Evolutionary conservation across 495 filamentous ascomycete species (phyloP), one percentile per base, ranked within the genome.

Genomic region (Saxophila tyrrhenica): DNA sequence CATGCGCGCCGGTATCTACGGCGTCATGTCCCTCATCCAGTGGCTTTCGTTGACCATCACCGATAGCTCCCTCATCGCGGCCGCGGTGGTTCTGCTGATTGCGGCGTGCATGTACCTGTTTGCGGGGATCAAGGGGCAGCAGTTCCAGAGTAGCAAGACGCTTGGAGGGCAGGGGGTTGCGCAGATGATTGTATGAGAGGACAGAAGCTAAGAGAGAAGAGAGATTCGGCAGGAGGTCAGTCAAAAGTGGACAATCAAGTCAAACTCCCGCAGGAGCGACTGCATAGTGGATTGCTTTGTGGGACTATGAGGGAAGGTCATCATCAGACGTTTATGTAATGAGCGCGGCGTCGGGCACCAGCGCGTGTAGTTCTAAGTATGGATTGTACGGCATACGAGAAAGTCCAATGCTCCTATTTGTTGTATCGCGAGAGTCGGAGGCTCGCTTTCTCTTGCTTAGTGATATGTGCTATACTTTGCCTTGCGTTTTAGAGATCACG

Each of bases 101-200:
- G 86, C 92, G 1, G 83, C 78, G 9, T 13, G 78, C 2, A 97
- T 89, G 75, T 99, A 99, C 67, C 74, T 75, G 10, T 71, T 91
- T 46, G 92, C 92, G 16, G 92, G 78, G 25, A 44, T 95, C 61
- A 95, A 86, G 77, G 87, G 85, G 50, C 92, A 99, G 72, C 87
- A 84, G 23, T 99, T 99, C 69, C 79, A 94, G 51, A 85, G 89
- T 29, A 96, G 90, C 75, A 97, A 97, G 82, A 97, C 94, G 20
- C 73, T 99, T 54, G 92, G 92, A 57, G 92, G 92, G 39, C 85
- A 86, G 57, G 92, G 94, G 19, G 81, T 97, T 58, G 91, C 90
- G 56, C 91, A 96, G 75, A 96, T 97, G 94, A 97, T 99, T 72
- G 89, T 98, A 67, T 96, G 76, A 77, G 41, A 21, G 29, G 29